A percentile compares a stretch with the other conserved stretches of the same genome.
phyloP scores from a whole-genome alignment of 2,329 filamentous ascomycete genomes.

The Ophiocordyceps camponoti-floridani region DNA sequence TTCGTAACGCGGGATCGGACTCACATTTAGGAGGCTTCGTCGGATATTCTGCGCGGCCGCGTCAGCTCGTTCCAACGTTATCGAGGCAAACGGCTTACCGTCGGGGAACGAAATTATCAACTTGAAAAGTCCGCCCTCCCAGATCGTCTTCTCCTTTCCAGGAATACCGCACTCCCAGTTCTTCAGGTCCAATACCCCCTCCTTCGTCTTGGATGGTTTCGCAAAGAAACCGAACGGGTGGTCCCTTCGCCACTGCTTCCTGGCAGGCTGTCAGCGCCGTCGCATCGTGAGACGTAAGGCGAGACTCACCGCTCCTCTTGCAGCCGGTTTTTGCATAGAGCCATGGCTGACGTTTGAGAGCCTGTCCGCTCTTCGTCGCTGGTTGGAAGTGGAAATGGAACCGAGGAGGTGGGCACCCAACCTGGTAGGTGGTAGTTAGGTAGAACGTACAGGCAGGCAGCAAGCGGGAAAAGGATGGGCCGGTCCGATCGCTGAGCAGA shows the following conservation, averaged over 20 bases:
- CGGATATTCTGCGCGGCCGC: constrained; percentile 56
- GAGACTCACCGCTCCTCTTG: constrained; percentile 67
- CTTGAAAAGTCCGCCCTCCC: constrained; percentile 97
- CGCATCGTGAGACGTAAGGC: background rate
- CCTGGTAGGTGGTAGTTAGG: too few species aligned
- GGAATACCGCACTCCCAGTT: constrained; percentile 94
- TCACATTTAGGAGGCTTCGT: constrained; percentile 97
- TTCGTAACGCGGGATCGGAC: constrained; percentile 12
- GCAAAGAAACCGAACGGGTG: constrained; percentile 97
- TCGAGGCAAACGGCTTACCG: constrained; percentile 36
- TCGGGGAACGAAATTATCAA: constrained; percentile 85
- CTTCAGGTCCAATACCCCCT: constrained; percentile 80
- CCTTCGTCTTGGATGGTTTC: constrained; percentile 60
- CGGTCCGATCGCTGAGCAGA: background rate
- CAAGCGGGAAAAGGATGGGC: too few species aligned
- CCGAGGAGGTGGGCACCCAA: too few species aligned
- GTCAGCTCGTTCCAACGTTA: background rate
- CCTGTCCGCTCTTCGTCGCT: constrained; percentile 1
- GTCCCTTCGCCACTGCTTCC: constrained; percentile 92
- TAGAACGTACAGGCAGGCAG: too few species aligned
- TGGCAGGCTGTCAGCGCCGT: constrained; percentile 19
- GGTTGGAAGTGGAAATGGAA: background rate
- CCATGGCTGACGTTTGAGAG: constrained; percentile 35
- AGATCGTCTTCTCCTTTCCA: constrained; percentile 90
- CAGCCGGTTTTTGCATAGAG: constrained; percentile 73